A percentile compares a stretch with the other conserved stretches of the same genome.
Conservation (phyloP, 345 rosid species). For the Corymbia maculata region DNA sequence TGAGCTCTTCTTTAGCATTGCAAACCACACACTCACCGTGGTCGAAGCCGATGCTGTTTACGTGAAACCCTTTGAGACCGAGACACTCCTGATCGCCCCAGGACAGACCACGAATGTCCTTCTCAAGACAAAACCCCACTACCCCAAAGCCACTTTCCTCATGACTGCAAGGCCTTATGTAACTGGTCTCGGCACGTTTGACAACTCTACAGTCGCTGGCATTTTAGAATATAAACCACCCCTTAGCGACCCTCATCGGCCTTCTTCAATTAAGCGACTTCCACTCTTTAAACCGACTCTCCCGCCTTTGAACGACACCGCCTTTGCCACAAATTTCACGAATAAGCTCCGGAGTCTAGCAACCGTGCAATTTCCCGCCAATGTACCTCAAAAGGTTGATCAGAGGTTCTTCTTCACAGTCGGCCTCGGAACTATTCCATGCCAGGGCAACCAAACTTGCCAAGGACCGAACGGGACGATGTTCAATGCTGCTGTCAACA, state of each 20-base stretch:
- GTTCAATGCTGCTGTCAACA: slow-evolving; percentile 57
- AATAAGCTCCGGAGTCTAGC: slow-evolving; percentile 42
- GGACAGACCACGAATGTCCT: slow-evolving; percentile 36
- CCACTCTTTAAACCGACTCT: slow-evolving; percentile 37
- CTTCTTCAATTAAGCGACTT: slow-evolving; percentile 18
- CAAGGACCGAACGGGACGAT: slow-evolving; percentile 62
- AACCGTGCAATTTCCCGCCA: slow-evolving; percentile 32
- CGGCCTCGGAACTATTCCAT: slow-evolving; percentile 48
- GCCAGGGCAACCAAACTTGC: slow-evolving; percentile 42
- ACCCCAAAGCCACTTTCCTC: slow-evolving; percentile 37
- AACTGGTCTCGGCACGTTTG: slow-evolving; percentile 56
- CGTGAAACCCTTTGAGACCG: slow-evolving; percentile 27
- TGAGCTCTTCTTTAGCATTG: slow-evolving; percentile 45
- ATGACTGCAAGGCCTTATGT: slow-evolving; percentile 57
- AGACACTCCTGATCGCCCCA: slow-evolving; percentile 27
- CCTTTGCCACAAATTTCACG: slow-evolving; percentile 32
- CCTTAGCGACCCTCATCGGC: not conserved
- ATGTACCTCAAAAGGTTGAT: slow-evolving; percentile 44
- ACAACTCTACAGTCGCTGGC: slow-evolving; percentile 32
- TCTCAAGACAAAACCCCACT: slow-evolving; percentile 18
- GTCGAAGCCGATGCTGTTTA: slow-evolving; percentile 36
- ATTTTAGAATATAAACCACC: slow-evolving; percentile 22
- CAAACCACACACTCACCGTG: slow-evolving; percentile 34
- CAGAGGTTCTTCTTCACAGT: slow-evolving; percentile 38
- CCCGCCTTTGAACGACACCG: slow-evolving; percentile 48